Conservation (phyloP, 2,329 filamentous ascomycete genomes). For the Coleophoma eucalyptorum region DNA sequence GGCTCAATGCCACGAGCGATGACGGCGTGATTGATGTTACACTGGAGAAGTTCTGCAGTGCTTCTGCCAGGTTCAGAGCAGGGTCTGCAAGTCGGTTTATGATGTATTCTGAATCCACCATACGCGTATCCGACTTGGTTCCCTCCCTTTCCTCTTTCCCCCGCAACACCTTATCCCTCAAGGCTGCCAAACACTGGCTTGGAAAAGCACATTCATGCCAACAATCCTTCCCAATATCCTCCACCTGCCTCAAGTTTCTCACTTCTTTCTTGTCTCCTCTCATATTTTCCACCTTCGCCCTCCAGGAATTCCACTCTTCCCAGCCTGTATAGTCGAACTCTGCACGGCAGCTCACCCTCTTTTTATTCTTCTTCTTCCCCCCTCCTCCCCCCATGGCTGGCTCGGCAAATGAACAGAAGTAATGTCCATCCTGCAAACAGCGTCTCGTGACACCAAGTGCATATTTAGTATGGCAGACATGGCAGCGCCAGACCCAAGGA, state of each 20-base stretch:
- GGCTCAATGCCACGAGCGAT: no score
- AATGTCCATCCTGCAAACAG: slow-evolving; percentile 26
- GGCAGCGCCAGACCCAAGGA: slow-evolving; percentile 33
- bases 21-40: no score
- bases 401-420: slow-evolving; percentile 14
- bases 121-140: no score
- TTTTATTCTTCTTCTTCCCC: neutral
- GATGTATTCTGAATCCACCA: no score
- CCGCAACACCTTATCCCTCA: neutral
- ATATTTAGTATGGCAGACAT: slow-evolving; percentile 26
- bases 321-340: slow-evolving; percentile 18
- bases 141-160: neutral
- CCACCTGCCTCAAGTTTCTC: no score
- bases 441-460: slow-evolving; percentile 29
- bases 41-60: no score
- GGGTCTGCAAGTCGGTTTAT: no score
- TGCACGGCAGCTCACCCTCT: slow-evolving; percentile 4
- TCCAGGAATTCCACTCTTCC: slow-evolving; percentile 11
- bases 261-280: no score
- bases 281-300: slow-evolving; percentile 3
- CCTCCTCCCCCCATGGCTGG: neutral
- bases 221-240: slow-evolving; percentile 4
- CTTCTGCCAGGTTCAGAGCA: no score
- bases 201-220: slow-evolving; percentile 18
- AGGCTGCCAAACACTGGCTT: slow-evolving; percentile 8